These are phyloP conservation scores for Dictyostelium citrinum DNA, from an alignment of 78 protist genomes.

Conservation along the genomic window DNA sequence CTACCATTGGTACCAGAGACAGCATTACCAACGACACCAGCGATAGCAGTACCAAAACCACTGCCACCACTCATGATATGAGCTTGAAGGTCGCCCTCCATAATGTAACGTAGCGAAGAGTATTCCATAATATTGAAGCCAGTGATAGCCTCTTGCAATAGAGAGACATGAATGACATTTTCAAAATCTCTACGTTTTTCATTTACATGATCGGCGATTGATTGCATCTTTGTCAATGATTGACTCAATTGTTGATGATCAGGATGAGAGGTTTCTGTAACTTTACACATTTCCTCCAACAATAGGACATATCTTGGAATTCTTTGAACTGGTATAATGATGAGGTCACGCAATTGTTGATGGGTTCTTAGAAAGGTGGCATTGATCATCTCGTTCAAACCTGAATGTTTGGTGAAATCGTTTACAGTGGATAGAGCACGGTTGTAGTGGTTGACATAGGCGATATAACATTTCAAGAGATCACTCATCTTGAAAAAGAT, in stretches of 20 bases:
- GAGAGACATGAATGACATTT: conserved; percentile 46
- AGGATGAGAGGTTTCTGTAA: conserved; percentile 39
- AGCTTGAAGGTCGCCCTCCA: conserved; percentile 64
- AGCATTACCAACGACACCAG: conserved; percentile 42
- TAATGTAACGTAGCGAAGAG: conserved; percentile 62
- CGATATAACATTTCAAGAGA: conserved; percentile 58
- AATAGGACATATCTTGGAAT: conserved; percentile 71
- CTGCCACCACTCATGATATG: conserved; percentile 10
- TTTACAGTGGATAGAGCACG: conserved; percentile 35
- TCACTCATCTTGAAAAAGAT: conserved; percentile 71
- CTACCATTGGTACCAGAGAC: not conserved
- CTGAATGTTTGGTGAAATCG: conserved; percentile 22
- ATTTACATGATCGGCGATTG: conserved; percentile 72
- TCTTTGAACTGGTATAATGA: conserved; percentile 70
- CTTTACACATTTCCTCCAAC: conserved; percentile 61
- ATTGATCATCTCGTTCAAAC: conserved; percentile 9
- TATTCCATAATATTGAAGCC: conserved; percentile 68
- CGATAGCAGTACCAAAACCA: conserved; percentile 25
- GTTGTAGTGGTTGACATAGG: conserved; percentile 68
- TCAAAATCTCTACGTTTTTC: conserved; percentile 78
- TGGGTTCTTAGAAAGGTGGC: conserved; percentile 23
- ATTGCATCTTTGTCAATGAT: conserved; percentile 57
- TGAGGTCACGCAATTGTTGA: conserved; percentile 65
- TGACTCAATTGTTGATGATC: conserved; percentile 18
- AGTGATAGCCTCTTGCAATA: conserved; percentile 62